These are phyloP conservation scores for Pisolithus albus DNA, from an alignment of 768 basidiomycete genomes.

Conservation along the genomic window DNA sequence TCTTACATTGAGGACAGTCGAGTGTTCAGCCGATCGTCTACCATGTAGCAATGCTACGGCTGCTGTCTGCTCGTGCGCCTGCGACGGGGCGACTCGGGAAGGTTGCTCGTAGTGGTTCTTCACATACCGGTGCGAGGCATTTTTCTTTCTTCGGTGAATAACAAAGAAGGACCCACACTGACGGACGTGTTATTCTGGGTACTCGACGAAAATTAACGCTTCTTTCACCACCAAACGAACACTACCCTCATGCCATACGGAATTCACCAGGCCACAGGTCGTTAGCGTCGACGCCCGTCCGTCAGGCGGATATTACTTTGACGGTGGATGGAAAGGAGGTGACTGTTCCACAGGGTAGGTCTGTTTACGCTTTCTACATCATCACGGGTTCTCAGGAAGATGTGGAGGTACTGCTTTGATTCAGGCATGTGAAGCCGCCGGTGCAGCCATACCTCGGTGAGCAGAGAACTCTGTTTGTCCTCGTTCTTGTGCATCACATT, in stretches of 20 bases:
- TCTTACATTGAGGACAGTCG: neutral
- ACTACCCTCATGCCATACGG: neutral
- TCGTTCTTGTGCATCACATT: conserved; percentile 5
- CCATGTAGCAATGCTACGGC: conserved; percentile 50
- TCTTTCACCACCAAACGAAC: neutral
- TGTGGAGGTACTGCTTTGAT: conserved; percentile 85
- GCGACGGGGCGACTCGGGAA: conserved; percentile 67
- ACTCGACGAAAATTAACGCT: neutral
- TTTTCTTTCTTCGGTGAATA: neutral
- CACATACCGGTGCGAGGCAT: conserved; percentile 25
- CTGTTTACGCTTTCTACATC: neutral
- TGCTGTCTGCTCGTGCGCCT: conserved; percentile 51
- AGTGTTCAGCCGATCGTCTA: neutral
- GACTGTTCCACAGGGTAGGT: conserved; percentile 88
- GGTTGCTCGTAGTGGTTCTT: conserved; percentile 38
- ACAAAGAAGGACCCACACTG: neutral
- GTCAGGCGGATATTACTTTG: conserved; percentile 77
- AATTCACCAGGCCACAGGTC: conserved; percentile 44
- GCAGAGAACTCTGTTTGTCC: conserved; percentile 10
- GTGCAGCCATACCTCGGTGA: conserved; percentile 73
- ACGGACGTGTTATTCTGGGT: neutral
- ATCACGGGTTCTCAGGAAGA: conserved; percentile 6
- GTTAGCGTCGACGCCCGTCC: conserved; percentile 58
- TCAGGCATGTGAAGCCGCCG: conserved; percentile 91
- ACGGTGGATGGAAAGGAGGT: conserved; percentile 98